phyloP scores from a whole-genome alignment of 2,329 filamentous ascomycete species.

The Remersonia thermophila region DNA sequence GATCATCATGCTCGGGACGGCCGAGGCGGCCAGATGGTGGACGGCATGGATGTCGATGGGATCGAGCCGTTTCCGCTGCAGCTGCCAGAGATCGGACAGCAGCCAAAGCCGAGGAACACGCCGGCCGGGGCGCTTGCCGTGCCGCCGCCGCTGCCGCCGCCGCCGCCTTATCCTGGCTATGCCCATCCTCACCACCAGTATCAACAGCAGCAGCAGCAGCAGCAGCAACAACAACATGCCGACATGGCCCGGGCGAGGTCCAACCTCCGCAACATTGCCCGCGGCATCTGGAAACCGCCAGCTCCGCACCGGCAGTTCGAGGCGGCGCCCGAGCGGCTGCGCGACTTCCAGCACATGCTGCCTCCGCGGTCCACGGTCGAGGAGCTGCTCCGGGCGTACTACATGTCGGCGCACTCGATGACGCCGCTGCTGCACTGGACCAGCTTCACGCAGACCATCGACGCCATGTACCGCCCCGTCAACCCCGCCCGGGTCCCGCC shows the following conservation, averaged over 20 bases:
- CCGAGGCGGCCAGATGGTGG: slow-evolving; percentile 26
- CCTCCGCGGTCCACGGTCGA: slow-evolving; percentile 61
- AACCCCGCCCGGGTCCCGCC: slow-evolving; percentile 48
- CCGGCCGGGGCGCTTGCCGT: slow-evolving; percentile 38
- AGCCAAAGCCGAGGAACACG: slow-evolving; percentile 51
- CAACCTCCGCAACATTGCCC: slow-evolving; percentile 61
- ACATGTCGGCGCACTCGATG: slow-evolving; percentile 62
- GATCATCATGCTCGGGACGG: slow-evolving; percentile 17
- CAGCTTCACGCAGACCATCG: slow-evolving; percentile 63
- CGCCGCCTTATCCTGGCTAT: no score
- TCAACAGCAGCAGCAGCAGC: no score
- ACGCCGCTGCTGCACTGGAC: slow-evolving; percentile 85
- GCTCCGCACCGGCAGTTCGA: slow-evolving; percentile 48
- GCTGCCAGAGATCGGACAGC: slow-evolving; percentile 53
- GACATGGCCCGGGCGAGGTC: slow-evolving; percentile 60
- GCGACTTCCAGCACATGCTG: slow-evolving; percentile 31
- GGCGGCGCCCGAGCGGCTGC: slow-evolving; percentile 20
- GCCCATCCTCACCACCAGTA: no score
- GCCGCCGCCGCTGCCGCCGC: no score
- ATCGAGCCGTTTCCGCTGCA: slow-evolving; percentile 39
- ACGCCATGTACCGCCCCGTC: slow-evolving; percentile 58
- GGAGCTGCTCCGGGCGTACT: slow-evolving; percentile 62
- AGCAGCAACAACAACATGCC: slow-evolving; percentile 22
- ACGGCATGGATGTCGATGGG: slow-evolving; percentile 37
- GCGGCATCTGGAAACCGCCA: slow-evolving; percentile 70